These are phyloP conservation scores for Sideroxylon spinosum DNA, from an alignment of 179 eudicot genomes.

Conservation along the genomic window DNA sequence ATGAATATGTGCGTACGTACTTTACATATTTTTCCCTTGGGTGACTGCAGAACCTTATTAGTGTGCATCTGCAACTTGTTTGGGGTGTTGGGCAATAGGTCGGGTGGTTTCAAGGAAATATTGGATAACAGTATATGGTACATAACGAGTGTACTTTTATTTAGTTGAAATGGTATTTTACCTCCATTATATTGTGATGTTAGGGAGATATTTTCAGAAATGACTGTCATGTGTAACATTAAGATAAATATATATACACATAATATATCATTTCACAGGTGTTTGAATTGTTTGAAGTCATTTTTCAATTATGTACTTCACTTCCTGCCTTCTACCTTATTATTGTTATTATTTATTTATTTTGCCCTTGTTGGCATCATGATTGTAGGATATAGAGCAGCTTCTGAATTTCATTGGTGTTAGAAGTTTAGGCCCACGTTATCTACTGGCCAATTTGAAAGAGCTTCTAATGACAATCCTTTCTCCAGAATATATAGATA, in stretches of 20 bases:
- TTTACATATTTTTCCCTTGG: too few relatives aligned
- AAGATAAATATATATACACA: too few relatives aligned
- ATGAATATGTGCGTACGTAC: too few relatives aligned
- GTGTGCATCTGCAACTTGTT: too few relatives aligned
- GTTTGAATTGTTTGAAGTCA: too few relatives aligned
- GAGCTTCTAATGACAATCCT: conserved; percentile 67
- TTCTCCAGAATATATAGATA: conserved; percentile 62
- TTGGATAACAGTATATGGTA: not conserved
- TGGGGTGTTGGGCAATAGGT: too few relatives aligned
- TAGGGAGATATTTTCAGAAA: too few relatives aligned
- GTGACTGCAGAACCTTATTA: too few relatives aligned
- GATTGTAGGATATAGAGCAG: conserved; percentile 87
- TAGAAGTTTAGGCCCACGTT: conserved; percentile 87
- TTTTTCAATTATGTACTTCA: not conserved
- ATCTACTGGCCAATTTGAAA: conserved; percentile 77
- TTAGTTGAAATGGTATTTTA: not conserved
- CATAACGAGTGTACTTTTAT: not conserved
- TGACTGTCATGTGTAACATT: too few relatives aligned
- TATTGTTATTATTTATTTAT: not conserved
- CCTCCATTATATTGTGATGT: not conserved
- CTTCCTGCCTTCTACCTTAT: not conserved
- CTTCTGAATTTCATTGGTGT: conserved; percentile 79
- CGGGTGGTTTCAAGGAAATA: too few relatives aligned
- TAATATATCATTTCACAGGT: too few relatives aligned
- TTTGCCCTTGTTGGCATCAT: not conserved